Conservation (phyloP, 1,284 basidiomycete genomes). For the Xerocomus alliaceus region DNA sequence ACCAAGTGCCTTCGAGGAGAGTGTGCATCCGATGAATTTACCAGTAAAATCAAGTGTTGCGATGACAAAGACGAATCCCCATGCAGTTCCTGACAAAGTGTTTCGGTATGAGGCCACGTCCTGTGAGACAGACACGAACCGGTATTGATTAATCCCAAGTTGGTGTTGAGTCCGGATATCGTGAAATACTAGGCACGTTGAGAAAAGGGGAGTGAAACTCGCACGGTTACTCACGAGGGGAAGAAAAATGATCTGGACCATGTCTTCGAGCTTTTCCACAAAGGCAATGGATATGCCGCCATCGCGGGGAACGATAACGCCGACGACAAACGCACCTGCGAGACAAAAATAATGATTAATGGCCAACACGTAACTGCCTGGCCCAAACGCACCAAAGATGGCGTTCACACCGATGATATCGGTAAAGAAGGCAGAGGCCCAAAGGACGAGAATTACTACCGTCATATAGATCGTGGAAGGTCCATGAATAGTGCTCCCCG, state of each 20-base stretch:
- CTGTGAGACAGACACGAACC: slow-evolving; percentile 47
- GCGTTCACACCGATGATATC: slow-evolving; percentile 94
- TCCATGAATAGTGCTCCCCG: slow-evolving; percentile 81
- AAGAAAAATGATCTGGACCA: slow-evolving; percentile 82
- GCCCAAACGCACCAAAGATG: slow-evolving; percentile 69
- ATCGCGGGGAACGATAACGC: slow-evolving; percentile 91
- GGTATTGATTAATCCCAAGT: slow-evolving; percentile 83
- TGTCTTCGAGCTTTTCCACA: slow-evolving; percentile 85
- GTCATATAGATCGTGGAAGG: slow-evolving; percentile 84
- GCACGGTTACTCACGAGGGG: slow-evolving; percentile 67
- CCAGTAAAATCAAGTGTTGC: slow-evolving; percentile 82
- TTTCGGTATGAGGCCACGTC: slow-evolving; percentile 47
- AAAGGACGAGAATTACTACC: slow-evolving; percentile 77
- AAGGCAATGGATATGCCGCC: slow-evolving; percentile 83
- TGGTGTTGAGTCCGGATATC: slow-evolving; percentile 86
- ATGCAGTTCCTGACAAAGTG: slow-evolving; percentile 74
- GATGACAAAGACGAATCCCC: slow-evolving; percentile 89
- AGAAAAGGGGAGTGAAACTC: background rate
- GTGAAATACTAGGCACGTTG: slow-evolving; percentile 74
- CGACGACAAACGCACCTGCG: slow-evolving; percentile 83
- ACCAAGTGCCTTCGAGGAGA: slow-evolving; percentile 72
- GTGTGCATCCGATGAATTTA: slow-evolving; percentile 80
- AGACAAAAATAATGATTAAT: slow-evolving; percentile 46
- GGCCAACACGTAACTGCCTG: background rate
- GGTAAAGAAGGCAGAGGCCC: slow-evolving; percentile 90